A percentile compares a stretch with the other conserved stretches of the same genome.
Conservation (phyloP, 495 filamentous ascomycete species). For the Aspergillus haitiensis region DNA sequence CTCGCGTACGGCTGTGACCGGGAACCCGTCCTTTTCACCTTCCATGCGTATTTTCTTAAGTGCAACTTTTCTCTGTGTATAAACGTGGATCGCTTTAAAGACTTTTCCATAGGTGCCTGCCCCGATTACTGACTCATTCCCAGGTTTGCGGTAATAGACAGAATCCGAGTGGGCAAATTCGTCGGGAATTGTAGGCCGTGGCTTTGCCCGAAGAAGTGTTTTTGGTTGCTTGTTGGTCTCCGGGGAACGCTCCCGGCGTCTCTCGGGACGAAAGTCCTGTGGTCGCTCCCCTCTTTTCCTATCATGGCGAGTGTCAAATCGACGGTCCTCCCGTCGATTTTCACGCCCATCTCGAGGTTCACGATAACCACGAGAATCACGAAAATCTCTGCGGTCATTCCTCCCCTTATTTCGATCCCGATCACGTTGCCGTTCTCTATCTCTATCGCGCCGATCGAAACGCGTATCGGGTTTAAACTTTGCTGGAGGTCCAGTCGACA, state of each 20-base stretch:
- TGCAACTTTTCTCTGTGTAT: constrained; percentile 85
- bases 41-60: constrained; percentile 96
- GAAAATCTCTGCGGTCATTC: constrained; percentile 38
- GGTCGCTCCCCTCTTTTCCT: constrained; percentile 38
- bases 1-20: constrained; percentile 93
- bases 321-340: constrained; percentile 44
- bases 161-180: constrained; percentile 78
- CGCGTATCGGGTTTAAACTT: constrained; percentile 48
- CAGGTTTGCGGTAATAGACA: constrained; percentile 87
- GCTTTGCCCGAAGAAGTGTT: constrained; percentile 68
- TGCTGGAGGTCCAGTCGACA: constrained; percentile 41
- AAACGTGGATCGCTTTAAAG: constrained; percentile 96
- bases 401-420: constrained; percentile 43
- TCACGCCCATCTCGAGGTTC: constrained; percentile 52
- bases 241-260: constrained; percentile 39
- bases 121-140: constrained; percentile 91
- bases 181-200: constrained; percentile 64
- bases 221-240: constrained; percentile 63
- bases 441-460: constrained; percentile 43
- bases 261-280: constrained; percentile 41
- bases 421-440: constrained; percentile 45
- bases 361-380: constrained; percentile 52
- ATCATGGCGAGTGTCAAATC: constrained; percentile 42
- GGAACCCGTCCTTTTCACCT: constrained; percentile 94
- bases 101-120: constrained; percentile 97